Base-by-base conservation (phyloP, 2,329 filamentous ascomycete species). In the Venturia nashicola region DNA sequence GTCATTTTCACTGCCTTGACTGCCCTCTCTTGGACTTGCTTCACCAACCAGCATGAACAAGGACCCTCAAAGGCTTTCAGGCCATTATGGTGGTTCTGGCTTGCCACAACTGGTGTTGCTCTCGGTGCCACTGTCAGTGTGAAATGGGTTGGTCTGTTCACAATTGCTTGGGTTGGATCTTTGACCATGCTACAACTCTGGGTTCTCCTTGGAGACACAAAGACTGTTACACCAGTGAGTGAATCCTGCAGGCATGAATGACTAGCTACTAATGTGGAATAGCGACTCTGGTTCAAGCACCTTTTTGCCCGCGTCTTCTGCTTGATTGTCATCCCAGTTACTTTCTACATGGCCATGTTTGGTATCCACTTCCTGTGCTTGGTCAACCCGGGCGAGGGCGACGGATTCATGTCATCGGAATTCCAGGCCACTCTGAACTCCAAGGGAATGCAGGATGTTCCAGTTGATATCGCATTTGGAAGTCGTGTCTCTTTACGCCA, bases 361-460 rank as follows among this genome's bases (percentile, higher is more conserved):
- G 92, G 85, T 62, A 95, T 99, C 71, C 94, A 99, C 80, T 99
- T 99, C 77, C 69, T 92, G 69, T 95, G 90, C 80, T 83, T 99
- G 51, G 84, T 88, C 66, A 99, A 99, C 77, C 94, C 94, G 36
- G 94, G 94, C 66, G 94, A 99, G 62, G 94, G 94, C 63, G 94
- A 99, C 76, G 94, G 94, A 64, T 99, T 99, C 81, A 99, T 99
- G 94, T 97, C 92, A 73, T 96, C 93, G 64, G 94, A 99, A 73
- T 99, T 99, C 80, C 94, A 99, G 78, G 89, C 94, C 40, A 97
- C 94, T 2, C 81, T 99, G 68, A 99, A 97, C 79, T 92, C 86
- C 71, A 99, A 97, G 81, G 87, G 85, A 62, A 99, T 99, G 94
- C 87, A 91, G 73, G 91, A 96, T 75, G 91, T 96, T 5, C 88